Evolutionary conservation across 2,329 filamentous ascomycete species (phyloP).

Genomic region (Aspergillus eucalypticola): DNA sequence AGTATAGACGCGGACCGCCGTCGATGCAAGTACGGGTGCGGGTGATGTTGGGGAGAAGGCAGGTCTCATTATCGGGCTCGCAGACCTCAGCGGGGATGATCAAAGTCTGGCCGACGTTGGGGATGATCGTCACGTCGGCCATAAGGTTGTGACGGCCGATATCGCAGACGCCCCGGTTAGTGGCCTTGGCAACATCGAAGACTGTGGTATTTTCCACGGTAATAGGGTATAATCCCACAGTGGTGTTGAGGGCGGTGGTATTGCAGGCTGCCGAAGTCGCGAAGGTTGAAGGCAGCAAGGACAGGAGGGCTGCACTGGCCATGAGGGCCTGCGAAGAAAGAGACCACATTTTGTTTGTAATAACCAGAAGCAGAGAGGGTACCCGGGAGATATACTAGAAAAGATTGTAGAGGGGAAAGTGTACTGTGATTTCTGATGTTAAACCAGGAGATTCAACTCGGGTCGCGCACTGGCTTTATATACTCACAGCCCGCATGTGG

Average conservation of each 20-base stretch:
- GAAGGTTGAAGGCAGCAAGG: neutral
- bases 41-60: constrained; percentile 11
- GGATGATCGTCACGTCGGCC: constrained; percentile 22
- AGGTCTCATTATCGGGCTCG: constrained; percentile 17
- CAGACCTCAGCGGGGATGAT: constrained; percentile 17
- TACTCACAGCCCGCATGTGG: neutral
- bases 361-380: neutral
- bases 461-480: neutral
- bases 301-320: neutral
- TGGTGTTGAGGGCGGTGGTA: constrained; percentile 12
- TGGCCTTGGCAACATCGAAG: constrained; percentile 11
- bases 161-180: constrained; percentile 16
- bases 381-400: neutral
- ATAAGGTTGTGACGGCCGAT: constrained; percentile 18
- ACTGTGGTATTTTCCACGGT: constrained; percentile 9
- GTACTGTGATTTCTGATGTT: neutral
- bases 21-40: constrained; percentile 15
- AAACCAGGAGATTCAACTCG: neutral
- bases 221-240: neutral
- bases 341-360: neutral
- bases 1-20: constrained; percentile 22
- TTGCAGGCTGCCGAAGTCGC: constrained; percentile 6
- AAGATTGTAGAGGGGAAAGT: neutral
- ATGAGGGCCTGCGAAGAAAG: neutral
- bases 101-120: constrained; percentile 16